Conservation (phyloP, 345 rosid genomes). For the Eucalyptus marginata region DNA sequence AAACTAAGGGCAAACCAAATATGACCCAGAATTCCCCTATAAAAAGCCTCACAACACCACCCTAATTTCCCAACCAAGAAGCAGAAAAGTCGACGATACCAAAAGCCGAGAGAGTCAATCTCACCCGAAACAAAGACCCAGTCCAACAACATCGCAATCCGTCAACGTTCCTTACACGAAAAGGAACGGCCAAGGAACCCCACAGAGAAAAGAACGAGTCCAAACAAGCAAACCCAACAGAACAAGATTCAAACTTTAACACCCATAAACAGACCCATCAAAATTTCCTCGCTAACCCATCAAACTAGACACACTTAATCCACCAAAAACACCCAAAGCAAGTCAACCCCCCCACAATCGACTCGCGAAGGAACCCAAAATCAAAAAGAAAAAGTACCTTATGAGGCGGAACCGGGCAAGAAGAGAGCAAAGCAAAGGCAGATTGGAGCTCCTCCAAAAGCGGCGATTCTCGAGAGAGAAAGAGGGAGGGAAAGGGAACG, state of each 20-base stretch:
- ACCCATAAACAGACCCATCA: background rate
- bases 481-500: background rate
- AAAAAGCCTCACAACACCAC: background rate
- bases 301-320: background rate
- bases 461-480: background rate
- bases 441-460: background rate
- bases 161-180: background rate
- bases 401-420: too few relatives aligned
- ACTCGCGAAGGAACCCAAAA: background rate
- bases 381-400: background rate
- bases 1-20: background rate
- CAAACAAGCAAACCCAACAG: background rate
- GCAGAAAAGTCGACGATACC: background rate
- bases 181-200: background rate
- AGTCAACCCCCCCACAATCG: background rate
- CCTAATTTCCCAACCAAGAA: background rate
- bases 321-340: background rate
- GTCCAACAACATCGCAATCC: background rate
- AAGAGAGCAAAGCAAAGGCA: background rate
- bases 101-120: background rate
- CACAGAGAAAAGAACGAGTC: background rate
- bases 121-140: background rate
- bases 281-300: background rate
- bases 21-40: background rate
- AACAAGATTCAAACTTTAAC: background rate